Percentiles rank a stretch among this genome's conserved stretches.
phyloP scores from a whole-genome alignment of 1,284 basidiomycete genomes.

The Ustilago crameri region DNA sequence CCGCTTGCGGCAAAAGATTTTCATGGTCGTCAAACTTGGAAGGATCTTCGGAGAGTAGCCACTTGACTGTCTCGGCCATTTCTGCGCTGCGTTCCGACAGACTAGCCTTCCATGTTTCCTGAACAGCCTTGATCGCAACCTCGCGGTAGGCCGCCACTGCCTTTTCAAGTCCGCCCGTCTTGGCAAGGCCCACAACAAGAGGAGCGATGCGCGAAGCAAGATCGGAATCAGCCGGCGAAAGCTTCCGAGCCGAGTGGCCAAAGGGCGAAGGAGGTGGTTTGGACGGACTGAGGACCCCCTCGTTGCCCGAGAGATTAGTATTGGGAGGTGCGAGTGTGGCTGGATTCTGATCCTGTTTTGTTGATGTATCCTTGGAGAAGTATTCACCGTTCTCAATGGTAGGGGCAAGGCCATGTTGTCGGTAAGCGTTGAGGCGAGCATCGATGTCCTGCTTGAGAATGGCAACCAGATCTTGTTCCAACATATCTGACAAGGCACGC shows the following conservation, averaged over 20 bases:
- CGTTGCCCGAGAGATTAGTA: conserved; percentile 5
- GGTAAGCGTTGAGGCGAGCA: conserved; percentile 45
- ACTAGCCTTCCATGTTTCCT: conserved; percentile 69
- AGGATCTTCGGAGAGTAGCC: conserved; percentile 30
- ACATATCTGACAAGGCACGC: conserved; percentile 37
- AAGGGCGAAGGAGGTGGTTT: conserved; percentile 27
- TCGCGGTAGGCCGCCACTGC: conserved; percentile 81
- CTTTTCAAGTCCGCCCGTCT: conserved; percentile 79
- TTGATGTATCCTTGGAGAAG: conserved; percentile 1
- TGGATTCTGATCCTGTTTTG: no score
- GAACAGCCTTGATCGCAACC: conserved; percentile 77
- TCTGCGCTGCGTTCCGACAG: conserved; percentile 19
- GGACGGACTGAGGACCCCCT: conserved; percentile 14
- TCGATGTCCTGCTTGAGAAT: conserved; percentile 78
- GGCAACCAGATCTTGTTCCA: conserved; percentile 75
- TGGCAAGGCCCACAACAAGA: conserved; percentile 78
- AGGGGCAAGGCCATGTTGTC: conserved; percentile 5
- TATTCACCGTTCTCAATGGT: conserved; percentile 6
- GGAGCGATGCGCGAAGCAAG: conserved; percentile 77
- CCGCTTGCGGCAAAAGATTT: conserved; percentile 22
- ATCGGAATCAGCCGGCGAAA: conserved; percentile 17
- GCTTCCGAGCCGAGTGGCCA: conserved; percentile 16
- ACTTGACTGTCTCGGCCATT: conserved; percentile 62
- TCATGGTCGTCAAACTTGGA: conserved; percentile 36
- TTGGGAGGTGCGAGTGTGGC: no score